Evolutionary conservation across 768 basidiomycete genomes (phyloP), one percentile per base, ranked within the genome.

Genomic region (Kockovaella imperatae): DNA sequence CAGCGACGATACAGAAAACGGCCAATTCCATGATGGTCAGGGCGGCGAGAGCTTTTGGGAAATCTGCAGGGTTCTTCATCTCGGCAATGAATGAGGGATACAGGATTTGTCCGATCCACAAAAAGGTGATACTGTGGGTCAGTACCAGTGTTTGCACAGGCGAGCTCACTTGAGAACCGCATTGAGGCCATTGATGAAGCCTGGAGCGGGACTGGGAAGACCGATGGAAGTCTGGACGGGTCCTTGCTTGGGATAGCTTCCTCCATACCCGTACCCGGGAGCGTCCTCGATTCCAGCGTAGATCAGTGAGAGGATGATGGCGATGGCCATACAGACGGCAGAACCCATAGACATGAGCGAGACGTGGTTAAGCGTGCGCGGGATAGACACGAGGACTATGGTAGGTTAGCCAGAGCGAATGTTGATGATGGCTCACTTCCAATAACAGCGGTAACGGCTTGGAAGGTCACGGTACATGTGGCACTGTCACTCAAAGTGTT

Each of bases 61-160:
- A 73, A 36, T 71, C 64, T 18, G 53, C 53, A 10, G 70, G 70
- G 42, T 67, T 51, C 43, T 66, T 59, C 72, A 74, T 73, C 57
- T 74, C 73, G 28, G 72, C 69, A 46, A 69, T 64, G 55, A 72
- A 62, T 0, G 64, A 62, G 0, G 63, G 63, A 51, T 65, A 65
- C 18, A 65, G 53, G 45, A 65, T 62, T 35, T 65, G 63, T 17
- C 62, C 59, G 39, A 67, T 59, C 59, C 59, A 67, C 23, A 65
- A 49, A 57, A 61, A 65, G 21, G 60, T 62, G 52, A 65, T 65
- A 53, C 62, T 64, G 41, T 10, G 6, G 35, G 28, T 3, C 11
- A 17, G 14, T 17, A 15, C 13, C 1, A 32, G 34, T 6, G 8
- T 40, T 39, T 39, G 35, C 21, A 30, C 23, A 18, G 28, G 17